A percentile compares a stretch with the other conserved stretches of the same genome.
phyloP scores from a whole-genome alignment of 176 grass and related monocot species.

The Miscanthus lutarioriparius region DNA sequence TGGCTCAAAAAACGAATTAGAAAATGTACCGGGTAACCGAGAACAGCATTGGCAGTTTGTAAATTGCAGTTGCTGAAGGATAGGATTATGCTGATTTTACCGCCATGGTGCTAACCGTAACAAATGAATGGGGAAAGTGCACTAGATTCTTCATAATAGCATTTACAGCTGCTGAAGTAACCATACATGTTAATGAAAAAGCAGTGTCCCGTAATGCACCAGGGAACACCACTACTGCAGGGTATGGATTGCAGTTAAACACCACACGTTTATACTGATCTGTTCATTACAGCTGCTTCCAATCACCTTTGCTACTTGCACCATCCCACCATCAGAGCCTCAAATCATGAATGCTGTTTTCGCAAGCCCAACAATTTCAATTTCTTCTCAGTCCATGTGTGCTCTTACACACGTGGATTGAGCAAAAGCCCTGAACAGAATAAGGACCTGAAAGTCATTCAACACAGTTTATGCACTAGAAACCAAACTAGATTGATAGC shows the following conservation, averaged over 20 bases:
- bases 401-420: not conserved
- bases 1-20: not conserved
- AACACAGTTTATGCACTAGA: not conserved
- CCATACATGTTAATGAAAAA: not conserved
- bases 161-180: not conserved
- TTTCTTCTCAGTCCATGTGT: not conserved
- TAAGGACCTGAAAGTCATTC: not conserved
- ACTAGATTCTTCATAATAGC: not conserved
- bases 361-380: not conserved
- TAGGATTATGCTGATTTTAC: not conserved
- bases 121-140: not conserved
- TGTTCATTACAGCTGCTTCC: slow-evolving; percentile 6
- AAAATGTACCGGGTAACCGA: not conserved
- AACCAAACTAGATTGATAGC: not conserved
- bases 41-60: not conserved
- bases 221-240: not conserved
- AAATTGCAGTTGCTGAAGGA: not conserved
- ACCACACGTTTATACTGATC: not conserved
- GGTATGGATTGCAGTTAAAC: not conserved
- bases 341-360: not conserved
- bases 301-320: not conserved
- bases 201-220: not conserved
- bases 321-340: not conserved
- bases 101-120: not conserved
- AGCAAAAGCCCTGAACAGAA: not conserved